These are phyloP conservation scores for Rhodocollybia butyracea DNA, from an alignment of 768 basidiomycete genomes.

Conservation along the genomic window DNA sequence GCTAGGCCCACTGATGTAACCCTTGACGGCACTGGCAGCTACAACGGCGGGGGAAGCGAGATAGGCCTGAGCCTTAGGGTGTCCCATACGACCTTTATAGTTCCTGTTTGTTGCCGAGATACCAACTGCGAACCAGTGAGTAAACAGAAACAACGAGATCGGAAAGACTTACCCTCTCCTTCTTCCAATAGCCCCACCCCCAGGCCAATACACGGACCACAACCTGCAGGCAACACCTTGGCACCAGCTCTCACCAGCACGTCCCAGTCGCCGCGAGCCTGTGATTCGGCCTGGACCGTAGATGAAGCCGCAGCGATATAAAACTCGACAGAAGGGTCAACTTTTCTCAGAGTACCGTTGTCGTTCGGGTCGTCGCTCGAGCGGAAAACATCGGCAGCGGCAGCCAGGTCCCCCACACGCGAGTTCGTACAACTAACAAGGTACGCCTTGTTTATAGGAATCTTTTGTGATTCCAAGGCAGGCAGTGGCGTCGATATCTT, in stretches of 20 bases:
- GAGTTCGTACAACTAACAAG: slow-evolving; percentile 98
- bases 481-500: slow-evolving; percentile 95
- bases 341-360: too few species aligned
- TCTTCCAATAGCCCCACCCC: slow-evolving; percentile 92
- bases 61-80: slow-evolving; percentile 92
- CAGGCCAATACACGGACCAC: slow-evolving; percentile 97
- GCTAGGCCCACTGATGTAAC: slow-evolving; percentile 84
- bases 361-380: slow-evolving; percentile 33
- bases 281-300: slow-evolving; percentile 87
- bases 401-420: slow-evolving; percentile 89
- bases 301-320: slow-evolving; percentile 97
- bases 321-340: slow-evolving; percentile 91
- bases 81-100: slow-evolving; percentile 98
- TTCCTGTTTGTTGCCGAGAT: slow-evolving; percentile 99
- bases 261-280: slow-evolving; percentile 85
- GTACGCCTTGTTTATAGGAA: slow-evolving; percentile 95
- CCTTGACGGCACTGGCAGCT: slow-evolving; percentile 91
- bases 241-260: slow-evolving; percentile 85
- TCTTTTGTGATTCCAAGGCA: slow-evolving; percentile 64
- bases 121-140: slow-evolving; percentile 44
- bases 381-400: slow-evolving; percentile 86
- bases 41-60: slow-evolving; percentile 96
- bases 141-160: neutral
- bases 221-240: slow-evolving; percentile 90
- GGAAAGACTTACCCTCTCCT: slow-evolving; percentile 47